These are phyloP conservation scores for Scheffersomyces lignicola DNA, from an alignment of 1,139 yeast species.

Conservation along the genomic window DNA sequence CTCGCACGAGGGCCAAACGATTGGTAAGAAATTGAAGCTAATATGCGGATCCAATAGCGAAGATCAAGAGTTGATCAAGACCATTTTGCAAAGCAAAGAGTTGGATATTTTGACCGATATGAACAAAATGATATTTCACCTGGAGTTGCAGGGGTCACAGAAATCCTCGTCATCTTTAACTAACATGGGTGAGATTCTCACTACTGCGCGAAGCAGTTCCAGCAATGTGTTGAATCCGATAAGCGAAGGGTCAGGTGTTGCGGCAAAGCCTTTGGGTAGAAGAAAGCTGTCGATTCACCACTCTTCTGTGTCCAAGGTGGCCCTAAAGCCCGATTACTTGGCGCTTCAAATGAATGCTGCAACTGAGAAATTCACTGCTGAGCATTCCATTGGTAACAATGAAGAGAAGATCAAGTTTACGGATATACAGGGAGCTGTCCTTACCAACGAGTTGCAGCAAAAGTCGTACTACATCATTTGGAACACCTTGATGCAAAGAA, in stretches of 20 bases:
- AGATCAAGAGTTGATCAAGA: conserved; percentile 33
- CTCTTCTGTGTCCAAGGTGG: conserved; percentile 29
- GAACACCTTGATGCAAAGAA: conserved; percentile 22
- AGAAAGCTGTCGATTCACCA: conserved; percentile 30
- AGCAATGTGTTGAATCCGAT: conserved; percentile 23
- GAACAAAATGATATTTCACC: conserved; percentile 35
- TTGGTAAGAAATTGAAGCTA: conserved; percentile 27
- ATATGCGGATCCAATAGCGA: conserved; percentile 23
- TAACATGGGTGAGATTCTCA: conserved; percentile 27
- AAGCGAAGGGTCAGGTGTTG: conserved; percentile 11
- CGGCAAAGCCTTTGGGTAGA: conserved; percentile 11
- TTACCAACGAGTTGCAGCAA: conserved; percentile 41
- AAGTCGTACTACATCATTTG: conserved; percentile 39
- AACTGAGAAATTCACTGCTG: conserved; percentile 11
- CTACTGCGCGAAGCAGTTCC: conserved; percentile 23
- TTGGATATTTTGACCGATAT: conserved; percentile 39
- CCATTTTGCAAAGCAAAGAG: conserved; percentile 36
- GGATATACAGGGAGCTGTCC: conserved; percentile 37
- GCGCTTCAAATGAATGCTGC: conserved; percentile 12
- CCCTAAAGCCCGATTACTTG: conserved; percentile 31
- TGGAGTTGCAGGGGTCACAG: conserved; percentile 34
- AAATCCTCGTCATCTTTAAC: conserved; percentile 39
- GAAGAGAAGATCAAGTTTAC: conserved; percentile 13
- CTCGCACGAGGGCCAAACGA: background rate
- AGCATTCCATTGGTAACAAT: background rate